Evolutionary conservation across 1,284 basidiomycete genomes (phyloP).

Genomic region (Austroboletus niveus): DNA sequence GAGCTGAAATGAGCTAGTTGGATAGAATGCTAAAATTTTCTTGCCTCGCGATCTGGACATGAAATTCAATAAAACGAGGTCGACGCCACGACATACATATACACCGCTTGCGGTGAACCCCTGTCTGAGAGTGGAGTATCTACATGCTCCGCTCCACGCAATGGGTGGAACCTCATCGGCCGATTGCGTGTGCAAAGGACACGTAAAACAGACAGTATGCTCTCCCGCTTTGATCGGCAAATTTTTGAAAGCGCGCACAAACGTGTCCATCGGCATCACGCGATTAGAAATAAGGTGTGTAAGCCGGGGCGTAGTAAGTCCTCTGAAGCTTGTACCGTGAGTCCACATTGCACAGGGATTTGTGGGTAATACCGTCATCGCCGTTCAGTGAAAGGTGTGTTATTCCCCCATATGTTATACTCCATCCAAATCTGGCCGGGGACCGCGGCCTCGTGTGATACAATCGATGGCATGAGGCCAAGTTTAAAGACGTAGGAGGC

Average conservation of each 20-base stretch:
- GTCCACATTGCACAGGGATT: background rate
- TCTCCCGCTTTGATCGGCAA: conserved; percentile 4
- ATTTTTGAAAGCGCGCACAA: background rate
- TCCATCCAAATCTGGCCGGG: conserved; percentile 3
- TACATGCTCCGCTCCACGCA: conserved; percentile 14
- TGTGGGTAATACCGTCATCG: background rate
- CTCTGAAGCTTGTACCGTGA: background rate
- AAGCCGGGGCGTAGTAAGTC: background rate
- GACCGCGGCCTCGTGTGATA: conserved; percentile 23
- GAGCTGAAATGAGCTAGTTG: background rate
- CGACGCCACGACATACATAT: background rate
- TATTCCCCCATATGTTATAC: background rate
- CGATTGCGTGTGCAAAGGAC: background rate
- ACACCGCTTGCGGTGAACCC: background rate
- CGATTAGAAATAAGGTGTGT: background rate
- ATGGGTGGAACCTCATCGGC: conserved; percentile 5
- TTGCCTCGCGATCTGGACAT: background rate
- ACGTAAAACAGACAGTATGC: conserved; percentile 9
- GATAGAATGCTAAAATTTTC: conserved; percentile 1
- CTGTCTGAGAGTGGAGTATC: background rate
- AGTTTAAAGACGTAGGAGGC: conserved; percentile 4
- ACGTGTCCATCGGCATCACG: background rate
- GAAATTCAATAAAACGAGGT: background rate
- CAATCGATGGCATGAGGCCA: conserved; percentile 5
- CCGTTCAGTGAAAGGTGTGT: conserved; percentile 1